Conservation (phyloP, 306 rosid genomes). For the Spatholobus suberectus region DNA sequence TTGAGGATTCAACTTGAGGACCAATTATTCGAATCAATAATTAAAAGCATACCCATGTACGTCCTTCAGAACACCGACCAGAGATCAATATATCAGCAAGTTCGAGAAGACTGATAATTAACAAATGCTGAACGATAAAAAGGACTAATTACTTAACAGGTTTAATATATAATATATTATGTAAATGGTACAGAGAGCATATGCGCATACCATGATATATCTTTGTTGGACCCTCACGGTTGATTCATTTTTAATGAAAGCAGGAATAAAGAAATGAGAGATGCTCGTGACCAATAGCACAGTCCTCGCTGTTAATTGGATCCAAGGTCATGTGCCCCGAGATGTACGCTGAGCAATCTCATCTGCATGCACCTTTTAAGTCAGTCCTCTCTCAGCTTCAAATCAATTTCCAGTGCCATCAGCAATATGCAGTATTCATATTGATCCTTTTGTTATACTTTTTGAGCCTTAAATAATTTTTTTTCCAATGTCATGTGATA, state of each 20-base stretch:
- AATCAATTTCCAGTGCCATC: neutral
- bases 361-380: slow-evolving; percentile 29
- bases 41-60: slow-evolving; percentile 1
- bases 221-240: slow-evolving; percentile 34
- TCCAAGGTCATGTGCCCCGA: slow-evolving; percentile 60
- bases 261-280: slow-evolving; percentile 42
- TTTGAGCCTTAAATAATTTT: neutral
- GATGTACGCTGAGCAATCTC: slow-evolving; percentile 61
- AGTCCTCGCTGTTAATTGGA: slow-evolving; percentile 61
- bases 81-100: slow-evolving; percentile 36
- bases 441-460: slow-evolving; percentile 19
- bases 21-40: neutral
- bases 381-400: slow-evolving; percentile 16
- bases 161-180: slow-evolving; percentile 11
- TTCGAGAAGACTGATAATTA: slow-evolving; percentile 41
- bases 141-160: neutral
- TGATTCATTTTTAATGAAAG: slow-evolving; percentile 12
- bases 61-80: slow-evolving; percentile 42
- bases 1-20: neutral
- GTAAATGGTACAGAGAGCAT: slow-evolving; percentile 46
- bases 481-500: slow-evolving; percentile 38
- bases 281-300: slow-evolving; percentile 50
- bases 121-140: slow-evolving; percentile 21
- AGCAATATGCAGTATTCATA: slow-evolving; percentile 4
- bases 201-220: slow-evolving; percentile 36